Base-by-base conservation (phyloP, 768 basidiomycete species). In the Phlebiopsis flavidoalba region DNA sequence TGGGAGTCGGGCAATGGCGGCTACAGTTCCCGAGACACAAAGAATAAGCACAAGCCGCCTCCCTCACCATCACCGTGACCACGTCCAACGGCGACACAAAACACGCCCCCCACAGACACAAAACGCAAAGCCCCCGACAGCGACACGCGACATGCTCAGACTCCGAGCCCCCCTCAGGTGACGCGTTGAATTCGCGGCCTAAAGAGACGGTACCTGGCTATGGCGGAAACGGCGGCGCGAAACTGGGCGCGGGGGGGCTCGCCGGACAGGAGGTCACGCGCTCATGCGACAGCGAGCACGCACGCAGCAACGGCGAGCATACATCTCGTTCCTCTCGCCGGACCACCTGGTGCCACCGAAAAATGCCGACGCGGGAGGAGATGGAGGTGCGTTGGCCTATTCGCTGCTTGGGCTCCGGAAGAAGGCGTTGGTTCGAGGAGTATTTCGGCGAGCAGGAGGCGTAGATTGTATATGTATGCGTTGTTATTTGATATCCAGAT, bases 391-490 rank as follows among this genome's bases (percentile, higher is more conserved):
- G 21, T 82, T 90, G n/a, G n/a, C n/a, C 10, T 71, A n/a, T n/a
- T n/a, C n/a, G n/a, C n/a, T 97, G 57, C 78, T 97, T 59, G 82
- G 80, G 26, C 75, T 94, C 63, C 80, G 89, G 69, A 95, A 96
- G 75, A 82, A 86, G 74, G 87, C 87, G 21, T 73, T 96, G 48
- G 83, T 93, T n/a, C 58, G 88, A 92, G 67, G 93, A 97, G 71
- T 87, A 87, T 64, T 79, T 83, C 65, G 86, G 83, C n/a, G 76
- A 80, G 35, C 64, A 70, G 53, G 62, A 64, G 59, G 26, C 48
- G 51, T 43, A 59, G 61, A 35, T 21, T 24, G 10, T 36, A 8
- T 48, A 56, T 60, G 36, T 22, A 60, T 53, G 24, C 50, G 24
- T 51, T 31, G 48, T 24, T 51, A 26, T 51, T 14, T 8, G 14